Conservation (phyloP, 106 monocot species). For the Dendrobium chrysotoxum region DNA sequence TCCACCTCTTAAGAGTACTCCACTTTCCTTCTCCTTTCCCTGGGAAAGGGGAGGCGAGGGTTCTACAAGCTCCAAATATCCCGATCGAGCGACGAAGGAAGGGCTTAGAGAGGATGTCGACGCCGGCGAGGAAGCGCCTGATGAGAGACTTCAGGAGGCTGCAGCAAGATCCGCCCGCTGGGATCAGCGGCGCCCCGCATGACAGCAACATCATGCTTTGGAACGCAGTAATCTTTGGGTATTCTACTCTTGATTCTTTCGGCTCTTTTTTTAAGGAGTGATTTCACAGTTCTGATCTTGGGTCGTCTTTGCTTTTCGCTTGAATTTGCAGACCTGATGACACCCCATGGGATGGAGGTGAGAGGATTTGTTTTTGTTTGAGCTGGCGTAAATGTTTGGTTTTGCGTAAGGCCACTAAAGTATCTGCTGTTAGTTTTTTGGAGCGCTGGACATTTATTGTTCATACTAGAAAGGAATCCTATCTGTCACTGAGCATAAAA, state of each 20-base stretch:
- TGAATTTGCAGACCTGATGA: conserved; percentile 22
- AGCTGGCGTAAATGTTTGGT: no score
- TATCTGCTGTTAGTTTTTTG: no score
- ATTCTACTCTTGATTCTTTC: background rate
- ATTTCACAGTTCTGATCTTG: background rate
- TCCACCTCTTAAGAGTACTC: no score
- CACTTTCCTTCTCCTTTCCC: no score
- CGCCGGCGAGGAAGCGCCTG: conserved; percentile 69
- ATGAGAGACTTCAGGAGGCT: conserved; percentile 79
- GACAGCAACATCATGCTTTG: conserved; percentile 82
- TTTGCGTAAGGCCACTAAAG: no score
- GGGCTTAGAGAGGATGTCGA: conserved; percentile 37
- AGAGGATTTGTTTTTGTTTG: background rate
- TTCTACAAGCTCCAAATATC: background rate
- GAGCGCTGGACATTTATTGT: no score
- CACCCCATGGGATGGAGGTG: conserved; percentile 27
- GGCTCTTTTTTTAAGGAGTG: background rate
- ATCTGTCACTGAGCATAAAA: no score
- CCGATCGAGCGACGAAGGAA: no score
- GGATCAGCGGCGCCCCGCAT: conserved; percentile 72
- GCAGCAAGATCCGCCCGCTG: conserved; percentile 74
- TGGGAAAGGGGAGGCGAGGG: no score
- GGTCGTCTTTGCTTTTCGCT: background rate
- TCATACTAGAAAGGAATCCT: no score
- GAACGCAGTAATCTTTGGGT: conserved; percentile 87